These are phyloP conservation scores for Passalora sequoiae DNA, from an alignment of 2,329 filamentous ascomycete species.

Conservation along the genomic window DNA sequence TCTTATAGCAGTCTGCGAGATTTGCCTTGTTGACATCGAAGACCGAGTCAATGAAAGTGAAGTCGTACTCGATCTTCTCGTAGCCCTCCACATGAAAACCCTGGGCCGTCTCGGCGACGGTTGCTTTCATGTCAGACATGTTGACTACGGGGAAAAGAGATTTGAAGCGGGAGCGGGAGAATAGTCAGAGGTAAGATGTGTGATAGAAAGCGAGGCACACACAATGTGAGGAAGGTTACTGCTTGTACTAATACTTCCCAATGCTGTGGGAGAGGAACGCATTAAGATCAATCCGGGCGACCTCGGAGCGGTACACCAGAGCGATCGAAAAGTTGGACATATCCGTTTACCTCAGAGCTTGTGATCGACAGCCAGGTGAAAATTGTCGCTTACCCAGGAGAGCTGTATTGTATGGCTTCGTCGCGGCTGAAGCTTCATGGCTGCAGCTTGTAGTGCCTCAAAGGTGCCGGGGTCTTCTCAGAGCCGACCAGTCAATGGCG, in stretches of 20 bases:
- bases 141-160: conserved; percentile 22
- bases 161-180: conserved; percentile 8
- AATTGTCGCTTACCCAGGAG: not conserved
- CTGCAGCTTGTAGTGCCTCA: conserved; percentile 1
- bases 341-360: not conserved
- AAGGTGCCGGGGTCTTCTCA: not conserved
- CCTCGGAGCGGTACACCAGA: not conserved
- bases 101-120: conserved; percentile 56
- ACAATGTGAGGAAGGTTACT: not conserved
- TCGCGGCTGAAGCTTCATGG: not conserved
- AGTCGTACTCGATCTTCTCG: conserved; percentile 72
- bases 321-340: not conserved
- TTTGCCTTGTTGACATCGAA: conserved; percentile 58
- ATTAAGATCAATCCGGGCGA: conserved; percentile 1
- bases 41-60: conserved; percentile 65
- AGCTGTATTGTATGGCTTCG: not conserved
- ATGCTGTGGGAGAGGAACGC: not conserved
- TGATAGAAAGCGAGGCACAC: not conserved
- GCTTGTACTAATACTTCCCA: not conserved
- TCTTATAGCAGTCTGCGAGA: conserved; percentile 60
- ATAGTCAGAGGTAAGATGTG: not conserved
- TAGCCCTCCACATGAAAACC: conserved; percentile 69
- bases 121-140: conserved; percentile 67
- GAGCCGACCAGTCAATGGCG: not conserved
- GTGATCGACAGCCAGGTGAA: not conserved